A percentile compares a stretch with the other conserved stretches of the same genome.
phyloP scores from a whole-genome alignment of 148 eudicot genomes.

The Heliosperma pusillum region DNA sequence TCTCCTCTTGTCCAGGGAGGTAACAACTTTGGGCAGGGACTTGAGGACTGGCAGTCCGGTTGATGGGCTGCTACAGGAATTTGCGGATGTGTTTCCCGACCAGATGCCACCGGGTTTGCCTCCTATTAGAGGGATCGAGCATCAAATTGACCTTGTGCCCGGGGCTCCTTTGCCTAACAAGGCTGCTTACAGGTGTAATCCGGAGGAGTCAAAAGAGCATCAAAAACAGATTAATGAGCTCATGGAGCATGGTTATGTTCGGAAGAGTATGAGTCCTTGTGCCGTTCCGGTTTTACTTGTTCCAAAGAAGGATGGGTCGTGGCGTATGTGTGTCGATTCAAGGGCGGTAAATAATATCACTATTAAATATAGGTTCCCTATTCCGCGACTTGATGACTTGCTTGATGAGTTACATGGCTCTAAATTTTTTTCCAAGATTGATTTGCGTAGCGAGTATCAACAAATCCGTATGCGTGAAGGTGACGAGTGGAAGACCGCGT shows the following conservation, averaged over 20 bases:
- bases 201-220: background rate
- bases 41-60: no score
- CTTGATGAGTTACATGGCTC: background rate
- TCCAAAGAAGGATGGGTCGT: background rate
- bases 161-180: background rate
- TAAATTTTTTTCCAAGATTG: no score
- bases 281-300: background rate
- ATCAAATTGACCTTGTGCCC: background rate
- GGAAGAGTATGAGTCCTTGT: background rate
- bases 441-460: no score
- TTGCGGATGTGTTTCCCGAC: background rate
- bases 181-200: constrained; percentile 2
- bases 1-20: background rate
- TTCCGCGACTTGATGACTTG: background rate
- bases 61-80: background rate
- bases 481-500: no score
- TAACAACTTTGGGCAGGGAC: background rate
- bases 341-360: background rate
- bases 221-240: background rate
- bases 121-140: background rate
- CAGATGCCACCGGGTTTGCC: background rate
- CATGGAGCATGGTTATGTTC: background rate
- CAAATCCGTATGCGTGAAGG: no score
- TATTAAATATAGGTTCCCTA: background rate
- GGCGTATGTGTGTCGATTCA: background rate